A percentile compares a stretch with the other conserved stretches of the same genome.
Conservation (phyloP, 1,139 yeast genomes). For the Scheffersomyces segobiensis region DNA sequence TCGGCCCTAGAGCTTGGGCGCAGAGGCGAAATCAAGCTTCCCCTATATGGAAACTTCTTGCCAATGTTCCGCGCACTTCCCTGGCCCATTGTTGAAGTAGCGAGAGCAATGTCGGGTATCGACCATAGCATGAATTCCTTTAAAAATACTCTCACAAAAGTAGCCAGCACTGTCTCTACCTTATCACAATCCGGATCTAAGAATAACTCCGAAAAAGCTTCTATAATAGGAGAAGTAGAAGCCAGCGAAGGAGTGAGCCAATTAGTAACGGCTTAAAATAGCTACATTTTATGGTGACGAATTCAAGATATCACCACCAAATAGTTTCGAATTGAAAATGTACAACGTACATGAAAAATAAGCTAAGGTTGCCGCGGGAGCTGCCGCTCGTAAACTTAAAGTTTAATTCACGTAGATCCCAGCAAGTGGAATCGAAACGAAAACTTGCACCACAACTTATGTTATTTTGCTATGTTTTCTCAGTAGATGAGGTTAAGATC, state of each 20-base stretch:
- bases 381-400: not conserved
- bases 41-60: conserved; percentile 71
- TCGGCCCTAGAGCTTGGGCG: conserved; percentile 58
- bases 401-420: not conserved
- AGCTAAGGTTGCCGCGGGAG: not conserved
- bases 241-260: not conserved
- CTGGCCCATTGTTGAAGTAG: conserved; percentile 62
- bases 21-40: conserved; percentile 69
- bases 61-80: conserved; percentile 75
- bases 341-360: not conserved
- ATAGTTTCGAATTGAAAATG: not conserved
- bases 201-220: not conserved
- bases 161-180: conserved; percentile 3
- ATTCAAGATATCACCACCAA: not conserved
- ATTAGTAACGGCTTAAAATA: not conserved
- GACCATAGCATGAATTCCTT: conserved; percentile 56
- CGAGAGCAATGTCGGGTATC: conserved; percentile 60
- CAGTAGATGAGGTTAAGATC: not conserved
- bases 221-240: not conserved
- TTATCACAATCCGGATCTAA: not conserved
- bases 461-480: no score
- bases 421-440: not conserved
- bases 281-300: not conserved
- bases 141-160: conserved; percentile 9
- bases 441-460: no score